These are phyloP conservation scores for Polychaeton citri DNA, from an alignment of 2,329 filamentous ascomycete genomes.

Conservation along the genomic window DNA sequence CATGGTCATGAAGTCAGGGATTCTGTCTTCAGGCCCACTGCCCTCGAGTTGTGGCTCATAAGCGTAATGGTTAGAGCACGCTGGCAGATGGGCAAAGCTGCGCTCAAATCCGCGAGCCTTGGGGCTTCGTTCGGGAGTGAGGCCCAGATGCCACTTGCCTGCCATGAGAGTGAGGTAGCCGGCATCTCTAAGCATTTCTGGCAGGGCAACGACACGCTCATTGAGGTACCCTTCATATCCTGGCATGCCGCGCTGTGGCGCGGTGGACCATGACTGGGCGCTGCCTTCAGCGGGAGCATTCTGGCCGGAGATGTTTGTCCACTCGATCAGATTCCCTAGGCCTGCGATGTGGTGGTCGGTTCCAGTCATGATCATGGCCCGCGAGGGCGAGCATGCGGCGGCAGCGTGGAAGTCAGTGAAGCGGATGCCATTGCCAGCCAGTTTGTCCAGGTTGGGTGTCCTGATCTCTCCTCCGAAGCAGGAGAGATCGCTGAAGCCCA, in stretches of 20 bases:
- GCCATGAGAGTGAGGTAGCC: slow-evolving; percentile 49
- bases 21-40: slow-evolving; percentile 14
- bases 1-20: slow-evolving; percentile 30
- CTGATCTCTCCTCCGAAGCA: slow-evolving; percentile 48
- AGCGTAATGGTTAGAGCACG: slow-evolving; percentile 44
- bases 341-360: slow-evolving; percentile 49
- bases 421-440: slow-evolving; percentile 35
- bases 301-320: slow-evolving; percentile 41
- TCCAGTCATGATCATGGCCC: slow-evolving; percentile 54
- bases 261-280: slow-evolving; percentile 31
- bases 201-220: slow-evolving; percentile 43
- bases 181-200: slow-evolving; percentile 44
- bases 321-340: slow-evolving; percentile 46
- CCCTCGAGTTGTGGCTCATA: slow-evolving; percentile 35
- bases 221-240: slow-evolving; percentile 54
- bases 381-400: slow-evolving; percentile 50
- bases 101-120: slow-evolving; percentile 45
- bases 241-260: slow-evolving; percentile 43
- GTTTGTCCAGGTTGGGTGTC: slow-evolving; percentile 45
- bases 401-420: slow-evolving; percentile 55
- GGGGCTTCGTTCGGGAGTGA: slow-evolving; percentile 44
- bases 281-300: slow-evolving; percentile 39
- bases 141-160: slow-evolving; percentile 51
- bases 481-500: slow-evolving; percentile 47
- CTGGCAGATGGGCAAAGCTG: slow-evolving; percentile 47